These are phyloP conservation scores for Neonectria coccinea DNA, from an alignment of 2,329 filamentous ascomycete genomes.

Conservation along the genomic window DNA sequence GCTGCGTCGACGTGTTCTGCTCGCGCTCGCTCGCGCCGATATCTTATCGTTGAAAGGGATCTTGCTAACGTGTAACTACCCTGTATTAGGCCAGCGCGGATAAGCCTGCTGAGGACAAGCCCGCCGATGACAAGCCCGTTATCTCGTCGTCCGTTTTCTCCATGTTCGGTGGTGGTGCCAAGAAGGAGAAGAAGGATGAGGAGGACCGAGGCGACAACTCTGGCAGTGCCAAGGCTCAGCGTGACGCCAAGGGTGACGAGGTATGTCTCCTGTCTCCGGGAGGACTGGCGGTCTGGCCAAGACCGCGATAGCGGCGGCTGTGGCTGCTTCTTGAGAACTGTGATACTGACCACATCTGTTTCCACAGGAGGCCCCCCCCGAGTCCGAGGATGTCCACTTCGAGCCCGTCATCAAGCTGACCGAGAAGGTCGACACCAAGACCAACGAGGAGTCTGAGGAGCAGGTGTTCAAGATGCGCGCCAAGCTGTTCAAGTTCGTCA, in stretches of 20 bases:
- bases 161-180: slow-evolving; percentile 98
- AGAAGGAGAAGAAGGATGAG: slow-evolving; percentile 92
- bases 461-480: slow-evolving; percentile 99
- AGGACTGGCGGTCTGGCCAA: not conserved
- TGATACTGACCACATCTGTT: slow-evolving; percentile 25
- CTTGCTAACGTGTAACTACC: slow-evolving; percentile 9
- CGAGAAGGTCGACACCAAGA: slow-evolving; percentile 96
- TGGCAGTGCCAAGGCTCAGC: slow-evolving; percentile 86
- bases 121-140: slow-evolving; percentile 55
- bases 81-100: not conserved
- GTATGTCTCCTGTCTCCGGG: slow-evolving; percentile 53
- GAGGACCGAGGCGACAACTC: slow-evolving; percentile 88
- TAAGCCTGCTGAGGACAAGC: not conserved
- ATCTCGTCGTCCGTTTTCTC: slow-evolving; percentile 83
- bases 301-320: not conserved
- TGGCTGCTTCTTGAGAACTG: slow-evolving; percentile 7
- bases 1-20: not conserved
- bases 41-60: not conserved
- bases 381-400: slow-evolving; percentile 95
- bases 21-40: not conserved
- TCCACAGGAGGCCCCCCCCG: slow-evolving; percentile 77
- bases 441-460: slow-evolving; percentile 98
- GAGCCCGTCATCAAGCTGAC: slow-evolving; percentile 96
- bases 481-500: slow-evolving; percentile 98
- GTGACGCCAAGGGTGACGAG: slow-evolving; percentile 70